Conservation (phyloP, 805 yeast genomes). For the Ogataea polymorpha region DNA sequence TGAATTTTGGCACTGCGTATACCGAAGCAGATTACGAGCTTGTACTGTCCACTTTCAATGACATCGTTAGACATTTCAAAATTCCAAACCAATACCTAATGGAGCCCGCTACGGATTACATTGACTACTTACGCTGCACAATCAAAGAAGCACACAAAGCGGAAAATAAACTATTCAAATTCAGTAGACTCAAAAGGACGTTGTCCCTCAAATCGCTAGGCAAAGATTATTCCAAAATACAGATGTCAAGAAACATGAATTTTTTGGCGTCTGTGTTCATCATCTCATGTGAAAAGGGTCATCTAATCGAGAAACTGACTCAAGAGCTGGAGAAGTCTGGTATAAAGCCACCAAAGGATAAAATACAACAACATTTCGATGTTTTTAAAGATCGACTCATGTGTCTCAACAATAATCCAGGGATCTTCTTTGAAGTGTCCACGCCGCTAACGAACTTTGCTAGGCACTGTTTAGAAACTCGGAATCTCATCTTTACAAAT, state of each 20-base stretch:
- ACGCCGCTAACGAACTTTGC: slow-evolving; percentile 30
- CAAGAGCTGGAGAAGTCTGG: slow-evolving; percentile 9
- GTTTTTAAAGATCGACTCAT: slow-evolving; percentile 11
- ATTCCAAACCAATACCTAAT: slow-evolving; percentile 24
- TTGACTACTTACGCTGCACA: slow-evolving; percentile 13
- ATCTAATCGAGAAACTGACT: slow-evolving; percentile 9
- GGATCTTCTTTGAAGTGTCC: slow-evolving; percentile 21
- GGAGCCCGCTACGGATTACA: slow-evolving; percentile 22
- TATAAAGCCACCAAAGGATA: slow-evolving; percentile 7
- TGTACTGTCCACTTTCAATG: slow-evolving; percentile 12
- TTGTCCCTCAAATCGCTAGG: slow-evolving; percentile 5
- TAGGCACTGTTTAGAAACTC: slow-evolving; percentile 24
- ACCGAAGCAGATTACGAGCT: slow-evolving; percentile 7
- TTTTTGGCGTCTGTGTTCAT: slow-evolving; percentile 12
- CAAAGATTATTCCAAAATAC: slow-evolving; percentile 3
- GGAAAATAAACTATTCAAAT: slow-evolving; percentile 3
- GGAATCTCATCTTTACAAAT: slow-evolving; percentile 16
- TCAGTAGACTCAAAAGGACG: slow-evolving; percentile 5
- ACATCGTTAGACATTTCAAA: slow-evolving; percentile 23
- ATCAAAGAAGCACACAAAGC: slow-evolving; percentile 14
- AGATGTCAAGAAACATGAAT: slow-evolving; percentile 3
- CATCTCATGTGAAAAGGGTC: slow-evolving; percentile 9
- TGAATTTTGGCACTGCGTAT: slow-evolving; percentile 6
- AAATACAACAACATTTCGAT: slow-evolving; percentile 11
- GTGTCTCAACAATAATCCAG: slow-evolving; percentile 8